These are phyloP conservation scores for Beta lomatogona DNA, from an alignment of 179 eudicot species.

Conservation along the genomic window DNA sequence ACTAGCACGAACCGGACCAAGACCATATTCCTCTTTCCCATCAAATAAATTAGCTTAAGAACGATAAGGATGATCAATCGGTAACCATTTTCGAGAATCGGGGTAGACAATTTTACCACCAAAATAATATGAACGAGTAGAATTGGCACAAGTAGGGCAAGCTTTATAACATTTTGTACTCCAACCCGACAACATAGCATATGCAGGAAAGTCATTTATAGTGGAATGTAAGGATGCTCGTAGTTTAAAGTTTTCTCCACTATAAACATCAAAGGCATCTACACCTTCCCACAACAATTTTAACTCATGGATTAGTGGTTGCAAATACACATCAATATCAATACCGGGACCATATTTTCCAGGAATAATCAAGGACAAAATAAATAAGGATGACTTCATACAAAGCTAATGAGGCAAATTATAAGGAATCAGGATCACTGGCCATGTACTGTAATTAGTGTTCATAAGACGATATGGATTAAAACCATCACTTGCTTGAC, in stretches of 20 bases:
- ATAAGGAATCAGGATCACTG: neutral
- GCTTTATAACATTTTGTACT: neutral
- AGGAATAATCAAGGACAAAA: neutral
- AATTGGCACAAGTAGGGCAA: neutral
- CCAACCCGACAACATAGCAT: slow-evolving; percentile 9
- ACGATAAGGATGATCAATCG: slow-evolving; percentile 7
- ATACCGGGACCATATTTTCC: neutral
- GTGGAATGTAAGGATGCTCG: slow-evolving; percentile 5
- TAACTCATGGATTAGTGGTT: slow-evolving; percentile 7
- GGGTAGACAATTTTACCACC: neutral
- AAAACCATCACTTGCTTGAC: neutral
- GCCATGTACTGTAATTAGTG: too few relatives aligned
- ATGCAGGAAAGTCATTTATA: slow-evolving; percentile 10
- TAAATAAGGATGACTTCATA: neutral
- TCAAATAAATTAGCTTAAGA: slow-evolving; percentile 9
- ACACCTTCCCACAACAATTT: slow-evolving; percentile 16
- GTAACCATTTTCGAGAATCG: slow-evolving; percentile 14
- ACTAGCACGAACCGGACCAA: neutral
- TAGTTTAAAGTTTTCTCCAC: neutral
- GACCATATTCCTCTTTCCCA: slow-evolving; percentile 5
- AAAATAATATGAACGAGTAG: neutral
- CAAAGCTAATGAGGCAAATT: neutral
- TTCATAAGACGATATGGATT: too few relatives aligned
- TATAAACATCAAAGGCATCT: slow-evolving; percentile 11
- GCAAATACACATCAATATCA: neutral